A percentile compares a stretch with the other conserved stretches of the same genome.
phyloP scores from a whole-genome alignment of 352 stramenopile species.

The Phytopythium ostracodes region DNA sequence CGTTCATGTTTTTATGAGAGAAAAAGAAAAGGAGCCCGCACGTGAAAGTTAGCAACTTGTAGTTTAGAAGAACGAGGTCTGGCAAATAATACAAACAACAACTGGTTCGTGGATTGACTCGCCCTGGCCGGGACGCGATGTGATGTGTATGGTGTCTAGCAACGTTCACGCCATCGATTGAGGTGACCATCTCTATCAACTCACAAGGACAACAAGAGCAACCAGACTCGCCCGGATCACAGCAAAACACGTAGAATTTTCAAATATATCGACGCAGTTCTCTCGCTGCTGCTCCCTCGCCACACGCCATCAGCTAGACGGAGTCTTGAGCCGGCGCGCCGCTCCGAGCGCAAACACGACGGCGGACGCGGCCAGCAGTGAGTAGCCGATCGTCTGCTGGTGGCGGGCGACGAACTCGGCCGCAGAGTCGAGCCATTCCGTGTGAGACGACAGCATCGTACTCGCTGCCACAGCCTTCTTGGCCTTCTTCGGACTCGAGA shows the following conservation, averaged over 20 bases:
- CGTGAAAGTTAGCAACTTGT: conserved; percentile 10
- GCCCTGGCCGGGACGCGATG: no score
- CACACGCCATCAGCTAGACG: neutral
- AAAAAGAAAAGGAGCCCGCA: conserved; percentile 3
- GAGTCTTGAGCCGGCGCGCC: neutral
- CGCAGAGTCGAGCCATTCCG: conserved; percentile 19
- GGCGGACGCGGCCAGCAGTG: conserved; percentile 33
- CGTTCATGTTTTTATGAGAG: conserved; percentile 3
- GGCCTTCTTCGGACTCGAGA: conserved; percentile 15
- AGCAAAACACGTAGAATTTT: neutral
- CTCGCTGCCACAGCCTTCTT: conserved; percentile 7
- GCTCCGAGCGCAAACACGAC: conserved; percentile 30
- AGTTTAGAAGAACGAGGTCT: conserved; percentile 7
- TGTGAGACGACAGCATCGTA: neutral
- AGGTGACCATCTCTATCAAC: no score
- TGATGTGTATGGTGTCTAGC: neutral
- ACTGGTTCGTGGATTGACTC: neutral
- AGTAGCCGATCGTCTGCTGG: conserved; percentile 38
- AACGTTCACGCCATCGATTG: neutral
- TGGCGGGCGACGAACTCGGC: conserved; percentile 46
- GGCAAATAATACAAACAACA: conserved; percentile 1
- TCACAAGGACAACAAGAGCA: neutral
- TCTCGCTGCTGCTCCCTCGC: neutral
- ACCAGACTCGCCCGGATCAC: neutral
- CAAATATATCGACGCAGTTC: neutral